phyloP scores from a whole-genome alignment of 2,329 filamentous ascomycete species.

The Neofusicoccum sp. region DNA sequence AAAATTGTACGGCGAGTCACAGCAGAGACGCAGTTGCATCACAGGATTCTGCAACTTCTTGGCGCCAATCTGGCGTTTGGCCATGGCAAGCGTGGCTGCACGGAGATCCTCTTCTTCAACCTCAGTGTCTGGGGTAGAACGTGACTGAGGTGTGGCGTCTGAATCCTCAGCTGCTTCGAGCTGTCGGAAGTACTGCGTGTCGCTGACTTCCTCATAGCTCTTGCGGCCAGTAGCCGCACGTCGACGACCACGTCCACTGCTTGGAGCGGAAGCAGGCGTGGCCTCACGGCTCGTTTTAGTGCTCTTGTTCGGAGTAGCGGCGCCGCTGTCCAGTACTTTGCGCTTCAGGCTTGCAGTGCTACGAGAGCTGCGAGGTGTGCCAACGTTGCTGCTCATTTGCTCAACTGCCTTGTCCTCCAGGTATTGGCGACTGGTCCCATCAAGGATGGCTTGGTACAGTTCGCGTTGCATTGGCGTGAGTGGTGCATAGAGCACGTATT shows the following conservation, averaged over 20 bases:
- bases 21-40: conserved; percentile 87
- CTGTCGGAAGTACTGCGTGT: conserved; percentile 79
- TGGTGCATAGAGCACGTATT: conserved; percentile 93
- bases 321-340: conserved; percentile 43
- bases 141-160: conserved; percentile 37
- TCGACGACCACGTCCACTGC: conserved; percentile 53
- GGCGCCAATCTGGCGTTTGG: conserved; percentile 80
- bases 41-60: conserved; percentile 94
- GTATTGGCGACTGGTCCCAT: conserved; percentile 51
- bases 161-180: conserved; percentile 52
- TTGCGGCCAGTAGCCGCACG: conserved; percentile 36
- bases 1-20: conserved; percentile 94
- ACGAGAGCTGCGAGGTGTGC: conserved; percentile 47
- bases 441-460: conserved; percentile 74
- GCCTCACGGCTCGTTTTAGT: conserved; percentile 71
- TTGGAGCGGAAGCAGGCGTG: conserved; percentile 63
- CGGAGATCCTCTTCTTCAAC: conserved; percentile 63
- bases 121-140: conserved; percentile 42
- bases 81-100: conserved; percentile 68
- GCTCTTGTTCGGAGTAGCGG: conserved; percentile 63
- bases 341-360: conserved; percentile 55
- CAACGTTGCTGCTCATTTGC: conserved; percentile 50
- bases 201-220: conserved; percentile 70
- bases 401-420: conserved; percentile 77
- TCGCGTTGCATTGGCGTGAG: conserved; percentile 89